These are phyloP conservation scores for Ogataea pignaliae DNA, from an alignment of 805 yeast species.

Conservation along the genomic window DNA sequence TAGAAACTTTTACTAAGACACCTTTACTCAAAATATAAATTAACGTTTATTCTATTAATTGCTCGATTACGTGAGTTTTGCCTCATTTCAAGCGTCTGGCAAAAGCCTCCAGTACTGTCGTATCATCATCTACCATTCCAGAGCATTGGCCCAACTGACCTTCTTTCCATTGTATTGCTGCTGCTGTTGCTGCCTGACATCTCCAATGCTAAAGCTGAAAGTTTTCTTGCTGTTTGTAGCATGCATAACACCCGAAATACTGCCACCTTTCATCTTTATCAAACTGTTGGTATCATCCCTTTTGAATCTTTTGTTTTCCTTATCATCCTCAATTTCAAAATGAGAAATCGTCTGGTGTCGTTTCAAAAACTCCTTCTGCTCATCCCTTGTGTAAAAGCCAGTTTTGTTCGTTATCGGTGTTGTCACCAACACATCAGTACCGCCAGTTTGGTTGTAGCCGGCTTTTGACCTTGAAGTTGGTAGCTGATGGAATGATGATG, in stretches of 20 bases:
- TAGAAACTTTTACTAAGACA: too few species aligned
- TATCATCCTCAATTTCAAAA: slow-evolving; percentile 17
- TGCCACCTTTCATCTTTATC: slow-evolving; percentile 3
- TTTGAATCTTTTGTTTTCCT: slow-evolving; percentile 21
- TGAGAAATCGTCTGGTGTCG: slow-evolving; percentile 6
- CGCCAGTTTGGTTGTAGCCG: neutral
- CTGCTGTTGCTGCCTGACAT: neutral
- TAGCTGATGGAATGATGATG: too few species aligned
- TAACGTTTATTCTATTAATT: too few species aligned
- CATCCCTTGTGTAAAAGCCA: slow-evolving; percentile 30
- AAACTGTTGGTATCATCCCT: slow-evolving; percentile 3
- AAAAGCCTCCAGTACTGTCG: neutral
- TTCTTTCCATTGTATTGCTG: slow-evolving; percentile 8
- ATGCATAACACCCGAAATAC: neutral
- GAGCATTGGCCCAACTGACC: slow-evolving; percentile 28
- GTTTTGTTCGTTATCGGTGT: slow-evolving; percentile 1
- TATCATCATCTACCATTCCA: slow-evolving; percentile 25
- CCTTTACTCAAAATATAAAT: too few species aligned
- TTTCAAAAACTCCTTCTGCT: slow-evolving; percentile 21
- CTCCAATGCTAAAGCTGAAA: neutral
- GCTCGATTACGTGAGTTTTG: too few species aligned
- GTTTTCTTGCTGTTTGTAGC: slow-evolving; percentile 1
- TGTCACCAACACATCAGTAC: neutral
- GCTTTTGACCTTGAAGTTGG: slow-evolving; percentile 1
- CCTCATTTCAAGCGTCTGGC: too few species aligned